phyloP scores from a whole-genome alignment of 1,284 basidiomycete species.

The Somion occarium region DNA sequence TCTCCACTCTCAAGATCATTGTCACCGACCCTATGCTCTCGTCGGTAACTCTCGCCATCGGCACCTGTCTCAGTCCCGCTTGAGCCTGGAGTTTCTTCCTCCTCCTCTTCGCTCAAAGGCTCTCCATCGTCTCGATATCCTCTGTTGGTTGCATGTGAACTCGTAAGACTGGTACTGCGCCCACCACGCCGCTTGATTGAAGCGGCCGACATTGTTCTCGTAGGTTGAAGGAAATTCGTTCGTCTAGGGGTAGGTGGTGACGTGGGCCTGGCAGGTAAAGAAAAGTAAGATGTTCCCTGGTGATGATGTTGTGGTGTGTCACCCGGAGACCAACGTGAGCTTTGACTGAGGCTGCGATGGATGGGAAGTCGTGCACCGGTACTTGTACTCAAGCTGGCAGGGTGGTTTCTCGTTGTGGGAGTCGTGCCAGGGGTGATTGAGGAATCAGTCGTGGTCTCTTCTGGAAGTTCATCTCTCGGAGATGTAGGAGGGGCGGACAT shows the following conservation, averaged over 20 bases:
- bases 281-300: conserved; percentile 65
- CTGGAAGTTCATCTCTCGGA: conserved; percentile 20
- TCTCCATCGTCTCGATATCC: conserved; percentile 19
- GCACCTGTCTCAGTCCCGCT: neutral
- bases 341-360: conserved; percentile 46
- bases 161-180: conserved; percentile 59
- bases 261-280: conserved; percentile 33
- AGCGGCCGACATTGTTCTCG: conserved; percentile 45
- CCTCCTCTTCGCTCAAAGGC: conserved; percentile 20
- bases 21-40: conserved; percentile 20
- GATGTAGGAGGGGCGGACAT: conserved; percentile 30
- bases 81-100: conserved; percentile 12
- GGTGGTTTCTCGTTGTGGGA: conserved; percentile 18
- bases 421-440: conserved; percentile 19
- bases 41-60: conserved; percentile 4
- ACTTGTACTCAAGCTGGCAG: neutral
- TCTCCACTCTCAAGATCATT: conserved; percentile 33
- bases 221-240: conserved; percentile 34
- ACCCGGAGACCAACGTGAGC: conserved; percentile 49
- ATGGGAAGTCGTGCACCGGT: conserved; percentile 29
- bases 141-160: conserved; percentile 30
- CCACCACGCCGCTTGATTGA: conserved; percentile 39
- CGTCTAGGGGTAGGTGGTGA: conserved; percentile 34
- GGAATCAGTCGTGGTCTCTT: conserved; percentile 14
- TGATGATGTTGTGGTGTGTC: conserved; percentile 61